Percentiles rank a stretch among this genome's conserved stretches.
Conservation (phyloP, 768 basidiomycete genomes). For the Dentipellis sp. region DNA sequence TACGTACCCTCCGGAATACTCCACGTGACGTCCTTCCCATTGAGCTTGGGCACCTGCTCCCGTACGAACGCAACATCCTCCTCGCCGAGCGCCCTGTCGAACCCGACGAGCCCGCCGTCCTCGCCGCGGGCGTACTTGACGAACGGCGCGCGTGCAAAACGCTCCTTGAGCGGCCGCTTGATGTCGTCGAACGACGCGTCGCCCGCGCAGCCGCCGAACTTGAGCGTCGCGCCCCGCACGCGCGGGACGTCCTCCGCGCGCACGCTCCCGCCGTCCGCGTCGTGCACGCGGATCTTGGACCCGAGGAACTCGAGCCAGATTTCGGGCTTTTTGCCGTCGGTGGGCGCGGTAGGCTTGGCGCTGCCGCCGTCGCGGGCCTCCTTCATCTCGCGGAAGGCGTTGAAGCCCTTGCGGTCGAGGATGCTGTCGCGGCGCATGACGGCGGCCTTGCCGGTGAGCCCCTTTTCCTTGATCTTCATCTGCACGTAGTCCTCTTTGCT, state of each 20-base stretch:
- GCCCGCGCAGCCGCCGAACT: conserved; percentile 42
- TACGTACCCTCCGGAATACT: conserved; percentile 46
- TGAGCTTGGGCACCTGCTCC: conserved; percentile 54
- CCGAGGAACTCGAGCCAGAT: conserved; percentile 72
- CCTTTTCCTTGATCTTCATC: conserved; percentile 96
- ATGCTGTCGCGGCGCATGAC: conserved; percentile 47
- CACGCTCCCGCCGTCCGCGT: conserved; percentile 43
- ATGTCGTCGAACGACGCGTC: conserved; percentile 57
- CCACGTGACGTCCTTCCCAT: conserved; percentile 60
- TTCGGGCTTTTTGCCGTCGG: conserved; percentile 34
- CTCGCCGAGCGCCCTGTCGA: conserved; percentile 58
- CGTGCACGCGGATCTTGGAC: conserved; percentile 51
- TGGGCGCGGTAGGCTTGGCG: conserved; percentile 19
- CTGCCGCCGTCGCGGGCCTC: conserved; percentile 24
- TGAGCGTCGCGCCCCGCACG: conserved; percentile 35
- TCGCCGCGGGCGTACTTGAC: conserved; percentile 39
- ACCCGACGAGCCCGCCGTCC: conserved; percentile 38
- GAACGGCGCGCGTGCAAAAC: conserved; percentile 37
- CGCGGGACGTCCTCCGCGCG: conserved; percentile 33
- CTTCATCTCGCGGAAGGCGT: conserved; percentile 68
- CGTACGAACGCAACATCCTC: conserved; percentile 67
- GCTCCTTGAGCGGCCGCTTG: conserved; percentile 41
- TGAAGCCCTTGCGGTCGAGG: conserved; percentile 51
- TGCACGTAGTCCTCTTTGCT: conserved; percentile 89
- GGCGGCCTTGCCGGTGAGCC: conserved; percentile 67